These are phyloP conservation scores for Fraxinus americana DNA, from an alignment of 257 asterid genomes.

Conservation along the genomic window DNA sequence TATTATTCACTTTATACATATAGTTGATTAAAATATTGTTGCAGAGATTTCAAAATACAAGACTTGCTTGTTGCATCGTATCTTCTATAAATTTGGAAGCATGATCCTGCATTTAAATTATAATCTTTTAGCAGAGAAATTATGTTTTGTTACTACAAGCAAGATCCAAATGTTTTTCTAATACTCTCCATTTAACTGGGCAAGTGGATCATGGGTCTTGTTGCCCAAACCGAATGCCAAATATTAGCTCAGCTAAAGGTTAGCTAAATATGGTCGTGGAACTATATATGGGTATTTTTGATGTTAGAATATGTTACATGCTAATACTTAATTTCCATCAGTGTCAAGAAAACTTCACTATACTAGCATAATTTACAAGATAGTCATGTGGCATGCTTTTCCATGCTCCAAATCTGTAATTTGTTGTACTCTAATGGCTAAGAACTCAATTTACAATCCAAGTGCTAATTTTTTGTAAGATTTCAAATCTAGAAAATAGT, in stretches of 20 bases:
- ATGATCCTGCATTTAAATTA: neutral
- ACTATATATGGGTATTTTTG: neutral
- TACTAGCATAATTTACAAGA: neutral
- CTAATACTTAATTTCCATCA: neutral
- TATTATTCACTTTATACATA: neutral
- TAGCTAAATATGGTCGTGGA: neutral
- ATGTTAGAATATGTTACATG: neutral
- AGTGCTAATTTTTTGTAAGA: neutral
- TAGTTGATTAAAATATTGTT: neutral
- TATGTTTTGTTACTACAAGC: neutral
- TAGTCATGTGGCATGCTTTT: neutral
- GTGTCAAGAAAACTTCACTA: neutral
- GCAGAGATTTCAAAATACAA: neutral
- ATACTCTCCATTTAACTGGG: neutral
- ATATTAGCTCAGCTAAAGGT: neutral
- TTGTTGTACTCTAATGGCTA: neutral
- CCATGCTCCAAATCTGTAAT: neutral
- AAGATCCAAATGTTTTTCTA: neutral
- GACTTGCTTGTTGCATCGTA: neutral
- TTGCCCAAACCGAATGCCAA: neutral
- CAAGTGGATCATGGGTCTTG: neutral
- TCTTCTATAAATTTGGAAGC: neutral
- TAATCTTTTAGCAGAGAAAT: neutral
- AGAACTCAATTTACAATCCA: neutral
- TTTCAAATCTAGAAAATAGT: neutral